Evolutionary conservation across 1,139 yeast genomes (phyloP), one percentile per base, ranked within the genome.

Genomic region (Candida buenavistaensis): DNA sequence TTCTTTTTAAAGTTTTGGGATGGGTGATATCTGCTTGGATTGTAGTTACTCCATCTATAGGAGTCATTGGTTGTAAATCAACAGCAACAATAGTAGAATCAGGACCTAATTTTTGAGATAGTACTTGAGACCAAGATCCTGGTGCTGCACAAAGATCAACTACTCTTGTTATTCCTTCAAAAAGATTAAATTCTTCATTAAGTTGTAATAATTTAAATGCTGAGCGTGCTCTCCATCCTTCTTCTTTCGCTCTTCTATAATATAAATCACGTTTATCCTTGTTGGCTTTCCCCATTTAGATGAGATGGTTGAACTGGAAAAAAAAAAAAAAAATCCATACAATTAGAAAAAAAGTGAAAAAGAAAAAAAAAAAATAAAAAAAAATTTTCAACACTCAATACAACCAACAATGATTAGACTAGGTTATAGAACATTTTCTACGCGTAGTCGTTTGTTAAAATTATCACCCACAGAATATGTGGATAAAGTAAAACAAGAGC

Each of bases 111-210:
- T 80, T 82, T 41, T 85, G 63, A 7, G 95, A 79, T n/a, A 92
- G 72, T 1, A 92, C 98, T 55, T 92, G 98, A 2, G 96, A 86
- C 98, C 98, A 92, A 4, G 97, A 88, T 2, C 98, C 98, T 1
- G 98, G 98, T 4, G 98, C 98, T 13, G 98, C 98, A 71, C 98
- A 92, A 26, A 92, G 70, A 62, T 92, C 98, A 7, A 92, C 98
- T 5, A 92, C 98, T 47, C 96, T 68, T 29, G 71, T 70, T 10
- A 37, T 27, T 23, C 79, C 85, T 35, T 80, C 72, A 50, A 92
- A 84, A 9, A 92, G 71, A 45, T 83, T 82, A 56, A 92, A 92
- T 57, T 90, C 90, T 39, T 90, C 95, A 53, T 92, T 84, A 28
- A 92, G 64, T 56, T 92, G 98, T 7, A 92, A 70, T 12, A 92